Base-by-base conservation (phyloP, 176 grass and related monocot genomes). In the Pontederia paniculata region DNA sequence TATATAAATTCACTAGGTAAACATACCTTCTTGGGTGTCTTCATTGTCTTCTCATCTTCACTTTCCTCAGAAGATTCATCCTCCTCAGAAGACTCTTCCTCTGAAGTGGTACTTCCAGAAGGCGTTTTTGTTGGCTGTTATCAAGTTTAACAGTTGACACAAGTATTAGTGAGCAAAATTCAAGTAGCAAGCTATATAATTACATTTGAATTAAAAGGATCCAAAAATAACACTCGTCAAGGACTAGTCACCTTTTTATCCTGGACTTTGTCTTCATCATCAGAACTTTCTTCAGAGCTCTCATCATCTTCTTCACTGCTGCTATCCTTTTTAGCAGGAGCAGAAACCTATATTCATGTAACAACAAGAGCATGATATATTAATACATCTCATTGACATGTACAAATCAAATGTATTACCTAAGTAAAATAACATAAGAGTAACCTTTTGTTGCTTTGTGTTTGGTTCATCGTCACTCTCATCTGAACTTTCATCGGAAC, bases 21-120 rank as follows among this genome's bases (percentile, higher is more conserved):
- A n/a, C n/a, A n/a, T 13, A 76, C 81, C 80, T 73, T 89, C 71
- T 85, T 81, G 13, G 74, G 78, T 2, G 51, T 45, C 42, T 74
- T 45, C 11, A 71, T 74, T 2, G 51, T 45, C 42, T 74, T 45
- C 11, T 70, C 75, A 58, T 80, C 69, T 17, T 70, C 78, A 37
- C 73, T 76, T 0, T 81, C 77, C 23, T 74, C 70, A 12, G 74
- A 54, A 60, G 80, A 83, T 58, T 74, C 77, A 37, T 65, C 65
- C 13, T 59, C 55, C 21, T 65, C 47, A 23, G 61, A 48, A 47
- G 43, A 47, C 13, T 50, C 44, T 0, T 74, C 71, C 18, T 74
- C 72, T 13, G 82, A 75, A 20, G 78, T 74, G 23, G 23, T 75
- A 54, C 74, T 77, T 74, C 50, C 63, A 10, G 54, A 52, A 1